Conservation (phyloP, 352 stramenopile species). For the Pythium myriotylum region DNA sequence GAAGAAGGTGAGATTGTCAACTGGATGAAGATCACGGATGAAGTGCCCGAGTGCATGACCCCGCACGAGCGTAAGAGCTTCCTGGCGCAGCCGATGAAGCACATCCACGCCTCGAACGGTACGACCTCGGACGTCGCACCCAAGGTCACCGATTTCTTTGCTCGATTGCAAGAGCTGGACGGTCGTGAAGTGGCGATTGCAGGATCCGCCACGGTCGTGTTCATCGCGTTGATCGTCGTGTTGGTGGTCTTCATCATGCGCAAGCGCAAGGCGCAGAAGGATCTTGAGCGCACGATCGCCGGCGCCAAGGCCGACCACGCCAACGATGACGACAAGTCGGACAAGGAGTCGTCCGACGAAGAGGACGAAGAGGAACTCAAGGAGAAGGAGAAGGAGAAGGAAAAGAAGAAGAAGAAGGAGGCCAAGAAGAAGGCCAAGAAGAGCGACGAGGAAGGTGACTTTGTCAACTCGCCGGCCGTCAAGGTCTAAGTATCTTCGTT, state of each 20-base stretch:
- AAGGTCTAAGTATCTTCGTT: conserved; percentile 34
- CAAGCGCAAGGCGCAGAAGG: conserved; percentile 81
- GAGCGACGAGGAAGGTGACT: conserved; percentile 72
- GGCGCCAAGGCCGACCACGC: conserved; percentile 79
- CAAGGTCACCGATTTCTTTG: conserved; percentile 68
- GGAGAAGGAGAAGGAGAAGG: conserved; percentile 69
- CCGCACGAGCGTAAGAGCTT: conserved; percentile 77
- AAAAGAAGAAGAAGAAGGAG: conserved; percentile 8
- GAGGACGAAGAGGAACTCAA: conserved; percentile 66
- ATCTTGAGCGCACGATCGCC: conserved; percentile 79
- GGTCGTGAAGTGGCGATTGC: conserved; percentile 69
- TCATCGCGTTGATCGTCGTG: conserved; percentile 71
- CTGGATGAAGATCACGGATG: conserved; percentile 83
- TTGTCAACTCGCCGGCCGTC: conserved; percentile 84
- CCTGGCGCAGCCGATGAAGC: conserved; percentile 84
- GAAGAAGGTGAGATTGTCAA: conserved; percentile 86
- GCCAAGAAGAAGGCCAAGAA: conserved; percentile 37
- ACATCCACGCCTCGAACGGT: conserved; percentile 79
- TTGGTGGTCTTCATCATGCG: conserved; percentile 70
- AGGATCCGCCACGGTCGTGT: conserved; percentile 50
- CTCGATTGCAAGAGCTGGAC: conserved; percentile 61
- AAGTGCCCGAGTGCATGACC: conserved; percentile 86
- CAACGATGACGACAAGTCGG: conserved; percentile 61
- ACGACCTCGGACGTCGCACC: conserved; percentile 48
- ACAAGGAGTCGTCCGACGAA: conserved; percentile 76